Conservation (phyloP, 805 yeast genomes). For the Zygotorulaspora sp. region DNA sequence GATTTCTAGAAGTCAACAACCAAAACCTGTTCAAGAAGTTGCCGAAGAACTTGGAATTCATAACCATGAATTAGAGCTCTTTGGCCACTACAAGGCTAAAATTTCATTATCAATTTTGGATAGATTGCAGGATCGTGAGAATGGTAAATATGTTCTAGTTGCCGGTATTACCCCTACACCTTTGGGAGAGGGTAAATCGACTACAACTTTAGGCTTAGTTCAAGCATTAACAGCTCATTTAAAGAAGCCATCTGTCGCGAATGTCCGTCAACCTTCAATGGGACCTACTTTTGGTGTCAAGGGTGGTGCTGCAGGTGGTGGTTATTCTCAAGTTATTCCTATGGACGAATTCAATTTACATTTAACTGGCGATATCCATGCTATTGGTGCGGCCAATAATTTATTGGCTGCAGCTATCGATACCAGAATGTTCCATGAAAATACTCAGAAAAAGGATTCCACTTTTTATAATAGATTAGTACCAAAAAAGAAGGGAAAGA, state of each 20-base stretch:
- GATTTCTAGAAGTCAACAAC: conserved; percentile 82
- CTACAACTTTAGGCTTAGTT: conserved; percentile 94
- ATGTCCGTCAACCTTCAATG: conserved; percentile 96
- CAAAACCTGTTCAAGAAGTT: conserved; percentile 70
- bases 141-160: conserved; percentile 86
- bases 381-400: conserved; percentile 90
- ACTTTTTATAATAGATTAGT: conserved; percentile 82
- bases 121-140: conserved; percentile 56
- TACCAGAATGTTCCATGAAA: conserved; percentile 94
- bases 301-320: conserved; percentile 99
- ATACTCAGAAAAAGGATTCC: conserved; percentile 70
- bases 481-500: conserved; percentile 75
- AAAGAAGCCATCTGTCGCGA: conserved; percentile 78
- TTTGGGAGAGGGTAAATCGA: conserved; percentile 95
- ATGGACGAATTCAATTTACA: conserved; percentile 99
- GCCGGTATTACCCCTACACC: conserved; percentile 99
- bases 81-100: conserved; percentile 87
- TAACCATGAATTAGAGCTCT: conserved; percentile 76
- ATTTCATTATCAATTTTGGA: conserved; percentile 64
- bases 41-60: conserved; percentile 81
- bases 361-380: conserved; percentile 96
- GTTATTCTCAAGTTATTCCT: conserved; percentile 95
- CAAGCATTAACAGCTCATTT: conserved; percentile 94
- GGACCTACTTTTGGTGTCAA: conserved; percentile 98
- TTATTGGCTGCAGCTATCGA: conserved; percentile 94